phyloP scores from a whole-genome alignment of 768 basidiomycete genomes.

The Arthromyces matolae region DNA sequence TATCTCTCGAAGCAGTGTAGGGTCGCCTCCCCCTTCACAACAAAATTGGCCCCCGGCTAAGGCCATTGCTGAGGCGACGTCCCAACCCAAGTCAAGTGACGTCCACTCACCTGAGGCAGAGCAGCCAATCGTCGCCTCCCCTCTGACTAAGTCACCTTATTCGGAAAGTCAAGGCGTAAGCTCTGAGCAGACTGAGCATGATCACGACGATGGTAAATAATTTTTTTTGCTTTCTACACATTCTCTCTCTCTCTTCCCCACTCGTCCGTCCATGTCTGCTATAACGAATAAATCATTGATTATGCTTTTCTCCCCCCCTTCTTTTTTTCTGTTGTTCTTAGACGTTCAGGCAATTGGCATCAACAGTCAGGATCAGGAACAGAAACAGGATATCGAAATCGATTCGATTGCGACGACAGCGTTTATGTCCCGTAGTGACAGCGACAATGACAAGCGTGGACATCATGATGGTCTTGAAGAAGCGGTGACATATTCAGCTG shows the following conservation, averaged over 20 bases:
- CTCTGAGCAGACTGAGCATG: no score
- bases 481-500: background rate
- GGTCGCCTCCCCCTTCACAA: slow-evolving; percentile 6
- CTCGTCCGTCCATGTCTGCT: no score
- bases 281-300: slow-evolving; percentile 28
- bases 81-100: background rate
- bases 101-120: background rate
- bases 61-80: background rate
- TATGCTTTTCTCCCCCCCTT: no score
- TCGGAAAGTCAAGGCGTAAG: slow-evolving; percentile 4
- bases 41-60: slow-evolving; percentile 7
- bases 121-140: no score
- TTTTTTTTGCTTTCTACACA: slow-evolving; percentile 11
- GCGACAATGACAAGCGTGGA: slow-evolving; percentile 10
- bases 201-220: slow-evolving; percentile 25
- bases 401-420: slow-evolving; percentile 4
- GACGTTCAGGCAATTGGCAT: slow-evolving; percentile 15
- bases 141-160: no score
- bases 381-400: no score
- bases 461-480: slow-evolving; percentile 11
- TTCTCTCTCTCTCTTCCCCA: slow-evolving; percentile 17
- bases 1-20: slow-evolving; percentile 7
- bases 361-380: no score
- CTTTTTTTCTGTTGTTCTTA: slow-evolving; percentile 12
- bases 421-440: slow-evolving; percentile 11